A percentile compares a stretch with the other conserved stretches of the same genome.
Conservation (phyloP, 2,329 filamentous ascomycete species). For the Uncinocarpus reesii region DNA sequence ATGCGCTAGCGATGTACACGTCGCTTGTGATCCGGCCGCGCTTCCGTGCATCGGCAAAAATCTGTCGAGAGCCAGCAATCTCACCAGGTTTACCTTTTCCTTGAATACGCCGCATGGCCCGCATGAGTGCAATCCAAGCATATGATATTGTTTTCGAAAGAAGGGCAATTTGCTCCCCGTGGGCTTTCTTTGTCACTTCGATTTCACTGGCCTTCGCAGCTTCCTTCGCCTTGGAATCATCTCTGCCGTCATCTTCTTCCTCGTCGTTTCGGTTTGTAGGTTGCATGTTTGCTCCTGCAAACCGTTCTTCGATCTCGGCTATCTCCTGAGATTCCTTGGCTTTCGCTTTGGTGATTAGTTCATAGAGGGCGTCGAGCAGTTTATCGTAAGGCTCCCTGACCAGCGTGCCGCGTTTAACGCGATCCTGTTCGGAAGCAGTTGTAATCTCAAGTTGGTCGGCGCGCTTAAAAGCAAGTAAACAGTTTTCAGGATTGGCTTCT, state of each 20-base stretch:
- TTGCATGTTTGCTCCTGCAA: slow-evolving; percentile 34
- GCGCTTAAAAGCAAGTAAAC: slow-evolving; percentile 76
- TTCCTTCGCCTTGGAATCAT: slow-evolving; percentile 42
- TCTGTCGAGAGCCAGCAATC: slow-evolving; percentile 63
- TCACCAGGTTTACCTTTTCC: slow-evolving; percentile 66
- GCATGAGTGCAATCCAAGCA: slow-evolving; percentile 88
- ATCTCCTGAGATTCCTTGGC: slow-evolving; percentile 55
- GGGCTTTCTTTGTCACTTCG: slow-evolving; percentile 52
- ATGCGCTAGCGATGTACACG: slow-evolving; percentile 84
- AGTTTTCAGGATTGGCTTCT: slow-evolving; percentile 84
- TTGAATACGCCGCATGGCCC: slow-evolving; percentile 87
- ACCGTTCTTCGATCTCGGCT: slow-evolving; percentile 46
- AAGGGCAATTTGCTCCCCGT: slow-evolving; percentile 60
- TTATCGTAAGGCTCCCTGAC: slow-evolving; percentile 76
- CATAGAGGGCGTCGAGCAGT: slow-evolving; percentile 78
- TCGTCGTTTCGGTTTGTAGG: slow-evolving; percentile 33
- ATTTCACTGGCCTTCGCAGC: slow-evolving; percentile 46
- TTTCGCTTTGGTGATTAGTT: slow-evolving; percentile 61
- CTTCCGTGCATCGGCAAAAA: slow-evolving; percentile 81
- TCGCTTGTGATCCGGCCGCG: slow-evolving; percentile 84
- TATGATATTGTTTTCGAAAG: slow-evolving; percentile 81
- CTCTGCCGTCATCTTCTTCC: slow-evolving; percentile 40
- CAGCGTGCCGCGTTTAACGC: slow-evolving; percentile 53
- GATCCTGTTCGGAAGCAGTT: slow-evolving; percentile 63
- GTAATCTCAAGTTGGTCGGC: slow-evolving; percentile 78